Conservation (phyloP, 2,329 filamentous ascomycete species). For the Cordyceps javanica region DNA sequence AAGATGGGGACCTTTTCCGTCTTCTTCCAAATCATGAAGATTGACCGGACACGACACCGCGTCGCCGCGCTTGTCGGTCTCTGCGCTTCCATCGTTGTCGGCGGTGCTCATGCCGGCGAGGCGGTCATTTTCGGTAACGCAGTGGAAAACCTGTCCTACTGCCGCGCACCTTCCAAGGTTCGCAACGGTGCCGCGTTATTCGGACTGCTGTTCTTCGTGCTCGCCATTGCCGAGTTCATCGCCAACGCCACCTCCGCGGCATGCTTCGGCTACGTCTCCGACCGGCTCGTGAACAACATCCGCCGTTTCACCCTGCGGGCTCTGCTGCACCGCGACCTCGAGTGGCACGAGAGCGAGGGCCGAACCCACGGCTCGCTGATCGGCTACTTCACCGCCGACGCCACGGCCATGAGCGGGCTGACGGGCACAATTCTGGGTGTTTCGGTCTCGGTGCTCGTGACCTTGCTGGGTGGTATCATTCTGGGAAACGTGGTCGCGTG, state of each 20-base stretch:
- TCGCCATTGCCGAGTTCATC: conserved; percentile 37
- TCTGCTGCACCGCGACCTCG: conserved; percentile 54
- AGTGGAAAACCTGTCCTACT: conserved; percentile 34
- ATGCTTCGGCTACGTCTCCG: conserved; percentile 38
- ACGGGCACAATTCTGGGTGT: conserved; percentile 61
- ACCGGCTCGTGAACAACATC: conserved; percentile 53
- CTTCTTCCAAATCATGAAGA: conserved; percentile 2
- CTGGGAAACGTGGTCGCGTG: conserved; percentile 62
- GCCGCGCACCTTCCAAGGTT: conserved; percentile 27
- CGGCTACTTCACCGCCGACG: conserved; percentile 59
- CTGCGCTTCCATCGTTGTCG: conserved; percentile 39
- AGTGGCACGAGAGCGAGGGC: conserved; percentile 59
- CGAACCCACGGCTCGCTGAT: conserved; percentile 53
- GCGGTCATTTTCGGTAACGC: conserved; percentile 38
- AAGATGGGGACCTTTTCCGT: neutral
- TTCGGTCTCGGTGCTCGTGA: conserved; percentile 56
- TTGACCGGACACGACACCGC: conserved; percentile 10
- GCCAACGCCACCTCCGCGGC: conserved; percentile 48
- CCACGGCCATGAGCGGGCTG: conserved; percentile 54
- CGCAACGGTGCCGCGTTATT: conserved; percentile 32
- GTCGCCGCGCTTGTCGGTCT: conserved; percentile 25
- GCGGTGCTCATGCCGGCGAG: conserved; percentile 42
- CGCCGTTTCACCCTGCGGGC: conserved; percentile 54
- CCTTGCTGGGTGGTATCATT: conserved; percentile 57
- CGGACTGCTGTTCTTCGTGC: conserved; percentile 46